These are phyloP conservation scores for Fusarium veterinarium DNA, from an alignment of 2,329 filamentous ascomycete species.

Conservation along the genomic window DNA sequence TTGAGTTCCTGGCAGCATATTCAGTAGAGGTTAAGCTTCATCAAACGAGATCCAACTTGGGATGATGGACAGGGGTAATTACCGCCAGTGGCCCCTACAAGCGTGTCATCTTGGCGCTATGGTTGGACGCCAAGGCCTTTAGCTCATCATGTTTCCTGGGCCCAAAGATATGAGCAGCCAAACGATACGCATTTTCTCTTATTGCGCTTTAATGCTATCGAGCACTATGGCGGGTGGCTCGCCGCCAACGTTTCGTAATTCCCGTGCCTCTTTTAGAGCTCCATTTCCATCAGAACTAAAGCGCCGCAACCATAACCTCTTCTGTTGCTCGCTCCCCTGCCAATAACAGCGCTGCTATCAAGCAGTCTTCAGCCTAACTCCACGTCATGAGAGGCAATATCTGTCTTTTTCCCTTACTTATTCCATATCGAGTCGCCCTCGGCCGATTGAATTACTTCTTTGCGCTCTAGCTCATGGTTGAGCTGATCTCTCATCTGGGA, in stretches of 20 bases:
- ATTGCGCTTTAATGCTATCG: background rate
- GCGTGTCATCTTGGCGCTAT: constrained; percentile 31
- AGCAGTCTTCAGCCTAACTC: constrained; percentile 17
- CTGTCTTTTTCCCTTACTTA: background rate
- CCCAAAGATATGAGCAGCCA: constrained; percentile 2
- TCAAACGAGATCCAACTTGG: constrained; percentile 18
- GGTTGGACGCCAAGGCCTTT: constrained; percentile 34
- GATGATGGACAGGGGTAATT: constrained; percentile 35
- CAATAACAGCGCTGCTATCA: constrained; percentile 31
- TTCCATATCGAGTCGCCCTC: background rate
- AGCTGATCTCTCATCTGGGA: constrained; percentile 18
- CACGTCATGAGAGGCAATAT: constrained; percentile 14
- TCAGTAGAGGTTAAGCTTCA: constrained; percentile 27
- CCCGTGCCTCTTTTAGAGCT: background rate
- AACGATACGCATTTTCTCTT: background rate
- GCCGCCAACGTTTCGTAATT: constrained; percentile 33
- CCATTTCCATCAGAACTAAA: background rate
- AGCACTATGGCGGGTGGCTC: constrained; percentile 16
- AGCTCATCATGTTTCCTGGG: constrained; percentile 15
- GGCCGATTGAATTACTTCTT: constrained; percentile 18
- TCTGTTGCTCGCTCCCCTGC: constrained; percentile 20
- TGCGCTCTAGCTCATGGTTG: constrained; percentile 5
- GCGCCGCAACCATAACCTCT: constrained; percentile 8
- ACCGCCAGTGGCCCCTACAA: constrained; percentile 30
- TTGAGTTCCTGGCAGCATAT: background rate